A percentile compares a stretch with the other conserved stretches of the same genome.
These are phyloP conservation scores for Parasarocladium wereldwijsianum DNA, from an alignment of 2,329 filamentous ascomycete species.

Conservation along the genomic window DNA sequence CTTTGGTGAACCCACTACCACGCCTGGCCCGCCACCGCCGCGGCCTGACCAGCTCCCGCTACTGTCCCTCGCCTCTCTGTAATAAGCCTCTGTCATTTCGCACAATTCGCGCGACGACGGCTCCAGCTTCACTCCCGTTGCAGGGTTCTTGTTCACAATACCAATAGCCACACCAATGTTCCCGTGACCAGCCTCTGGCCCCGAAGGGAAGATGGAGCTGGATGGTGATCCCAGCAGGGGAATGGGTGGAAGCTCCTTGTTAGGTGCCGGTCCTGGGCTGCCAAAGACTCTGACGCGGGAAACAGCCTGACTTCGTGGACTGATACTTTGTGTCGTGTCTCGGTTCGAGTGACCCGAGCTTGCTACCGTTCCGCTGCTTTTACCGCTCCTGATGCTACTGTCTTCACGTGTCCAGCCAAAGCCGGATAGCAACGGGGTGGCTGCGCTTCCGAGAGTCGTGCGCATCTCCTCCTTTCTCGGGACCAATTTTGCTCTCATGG, in stretches of 20 bases:
- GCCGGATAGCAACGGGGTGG: constrained; percentile 8
- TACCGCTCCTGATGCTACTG: constrained; percentile 1
- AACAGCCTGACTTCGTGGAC: neutral
- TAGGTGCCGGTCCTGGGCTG: constrained; percentile 29
- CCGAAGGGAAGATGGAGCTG: constrained; percentile 5
- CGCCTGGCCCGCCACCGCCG: constrained; percentile 6
- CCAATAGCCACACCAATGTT: constrained; percentile 8
- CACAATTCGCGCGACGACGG: constrained; percentile 14
- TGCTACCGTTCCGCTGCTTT: constrained; percentile 1
- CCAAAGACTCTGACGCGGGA: constrained; percentile 9
- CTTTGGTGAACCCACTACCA: constrained; percentile 5
- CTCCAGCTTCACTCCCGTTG: constrained; percentile 8
- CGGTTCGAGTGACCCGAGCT: constrained; percentile 1
- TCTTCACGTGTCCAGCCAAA: constrained; percentile 2
- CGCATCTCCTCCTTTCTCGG: constrained; percentile 16
- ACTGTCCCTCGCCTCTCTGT: constrained; percentile 9
- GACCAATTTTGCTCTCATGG: constrained; percentile 20
- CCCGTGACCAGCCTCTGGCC: constrained; percentile 5
- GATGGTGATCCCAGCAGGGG: constrained; percentile 10
- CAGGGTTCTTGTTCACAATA: constrained; percentile 6
- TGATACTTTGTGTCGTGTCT: neutral
- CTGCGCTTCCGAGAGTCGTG: constrained; percentile 7
- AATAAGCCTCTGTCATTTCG: constrained; percentile 17
- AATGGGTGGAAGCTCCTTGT: constrained; percentile 23
- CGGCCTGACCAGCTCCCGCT: constrained; percentile 8